Percentiles rank a stretch among this genome's conserved stretches.
Evolutionary conservation across 805 yeast species (phyloP).

Genomic region (Clavispora phyllophila): DNA sequence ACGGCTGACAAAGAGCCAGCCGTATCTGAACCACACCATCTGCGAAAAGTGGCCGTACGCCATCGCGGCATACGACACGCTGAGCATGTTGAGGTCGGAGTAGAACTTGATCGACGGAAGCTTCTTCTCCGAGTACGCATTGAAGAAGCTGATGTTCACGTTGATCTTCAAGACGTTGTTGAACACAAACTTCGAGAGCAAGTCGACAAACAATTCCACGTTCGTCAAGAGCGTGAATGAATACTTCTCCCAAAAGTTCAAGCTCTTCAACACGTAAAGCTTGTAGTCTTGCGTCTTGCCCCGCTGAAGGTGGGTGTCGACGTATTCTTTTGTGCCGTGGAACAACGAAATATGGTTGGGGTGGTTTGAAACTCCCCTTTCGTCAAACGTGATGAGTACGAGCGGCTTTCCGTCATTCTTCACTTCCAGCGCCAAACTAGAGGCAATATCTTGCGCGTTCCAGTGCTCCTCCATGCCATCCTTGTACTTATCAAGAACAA

Average conservation of each 20-base stretch:
- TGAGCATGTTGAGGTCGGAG: constrained; percentile 35
- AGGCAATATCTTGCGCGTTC: constrained; percentile 44
- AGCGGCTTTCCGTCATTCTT: constrained; percentile 14
- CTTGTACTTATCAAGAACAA: constrained; percentile 38
- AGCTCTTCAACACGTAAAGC: constrained; percentile 30
- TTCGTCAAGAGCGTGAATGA: constrained; percentile 42
- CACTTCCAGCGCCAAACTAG: constrained; percentile 28
- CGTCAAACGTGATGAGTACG: constrained; percentile 74
- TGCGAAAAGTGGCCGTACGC: constrained; percentile 77
- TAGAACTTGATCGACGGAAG: constrained; percentile 26
- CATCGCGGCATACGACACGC: constrained; percentile 64
- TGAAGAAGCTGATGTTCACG: constrained; percentile 35
- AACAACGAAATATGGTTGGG: constrained; percentile 74
- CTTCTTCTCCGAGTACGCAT: constrained; percentile 11
- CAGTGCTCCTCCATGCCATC: constrained; percentile 72
- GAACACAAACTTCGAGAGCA: constrained; percentile 28
- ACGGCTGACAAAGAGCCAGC: constrained; percentile 75
- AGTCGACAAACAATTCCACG: constrained; percentile 34
- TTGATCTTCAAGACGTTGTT: constrained; percentile 28
- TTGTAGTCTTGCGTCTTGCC: constrained; percentile 4
- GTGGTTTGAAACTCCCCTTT: constrained; percentile 76
- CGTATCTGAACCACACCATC: constrained; percentile 92
- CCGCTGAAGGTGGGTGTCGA: constrained; percentile 12
- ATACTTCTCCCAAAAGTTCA: constrained; percentile 44
- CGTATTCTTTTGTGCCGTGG: constrained; percentile 42